phyloP scores from a whole-genome alignment of 306 rosid genomes.

The Mucuna pruriens region DNA sequence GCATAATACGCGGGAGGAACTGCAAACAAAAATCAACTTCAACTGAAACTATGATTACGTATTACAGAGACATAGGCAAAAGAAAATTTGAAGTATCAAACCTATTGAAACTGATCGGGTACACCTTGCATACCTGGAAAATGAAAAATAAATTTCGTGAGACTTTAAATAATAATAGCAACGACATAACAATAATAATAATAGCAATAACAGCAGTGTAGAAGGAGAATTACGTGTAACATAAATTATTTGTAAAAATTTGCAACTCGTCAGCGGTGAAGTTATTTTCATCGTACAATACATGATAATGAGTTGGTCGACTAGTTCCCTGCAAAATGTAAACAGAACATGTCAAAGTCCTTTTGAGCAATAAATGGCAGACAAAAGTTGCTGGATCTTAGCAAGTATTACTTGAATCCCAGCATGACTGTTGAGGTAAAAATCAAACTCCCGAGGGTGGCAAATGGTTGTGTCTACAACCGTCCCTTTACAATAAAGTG shows the following conservation, averaged over 20 bases:
- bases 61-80: not conserved
- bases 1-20: slow-evolving; percentile 63
- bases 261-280: slow-evolving; percentile 43
- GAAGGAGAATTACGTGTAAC: slow-evolving; percentile 48
- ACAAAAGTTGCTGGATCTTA: not conserved
- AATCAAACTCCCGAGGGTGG: slow-evolving; percentile 74
- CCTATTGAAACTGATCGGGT: slow-evolving; percentile 54
- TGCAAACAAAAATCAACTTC: slow-evolving; percentile 1
- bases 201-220: not conserved
- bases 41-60: not conserved
- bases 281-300: slow-evolving; percentile 41
- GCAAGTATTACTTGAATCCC: slow-evolving; percentile 64
- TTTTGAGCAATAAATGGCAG: not conserved
- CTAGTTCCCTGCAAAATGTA: slow-evolving; percentile 51
- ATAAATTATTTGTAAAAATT: slow-evolving; percentile 41
- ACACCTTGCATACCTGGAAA: slow-evolving; percentile 54
- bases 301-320: slow-evolving; percentile 55
- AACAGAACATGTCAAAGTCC: not conserved
- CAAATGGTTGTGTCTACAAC: slow-evolving; percentile 73
- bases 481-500: slow-evolving; percentile 52
- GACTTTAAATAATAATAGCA: not conserved
- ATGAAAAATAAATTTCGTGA: too few relatives aligned
- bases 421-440: slow-evolving; percentile 84
- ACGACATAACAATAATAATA: not conserved
- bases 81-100: not conserved